These are phyloP conservation scores for Irpex lacteus DNA, from an alignment of 1,284 basidiomycete species.

Conservation along the genomic window DNA sequence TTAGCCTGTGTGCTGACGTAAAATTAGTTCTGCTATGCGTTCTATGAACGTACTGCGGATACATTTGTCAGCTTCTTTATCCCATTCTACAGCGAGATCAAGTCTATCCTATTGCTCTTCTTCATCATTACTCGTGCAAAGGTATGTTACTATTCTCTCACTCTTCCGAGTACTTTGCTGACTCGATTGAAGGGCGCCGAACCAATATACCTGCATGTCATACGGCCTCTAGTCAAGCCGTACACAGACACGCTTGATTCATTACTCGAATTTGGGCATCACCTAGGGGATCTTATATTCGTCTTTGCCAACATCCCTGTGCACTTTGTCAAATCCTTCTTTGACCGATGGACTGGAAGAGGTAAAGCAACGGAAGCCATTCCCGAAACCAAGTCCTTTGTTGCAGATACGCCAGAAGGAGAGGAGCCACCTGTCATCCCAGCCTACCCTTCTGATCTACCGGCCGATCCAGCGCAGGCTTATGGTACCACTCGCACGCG, in stretches of 20 bases:
- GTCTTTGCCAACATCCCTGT: slow-evolving; percentile 54
- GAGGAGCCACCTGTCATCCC: background rate
- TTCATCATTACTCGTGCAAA: slow-evolving; percentile 70
- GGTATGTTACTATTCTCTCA: slow-evolving; percentile 40
- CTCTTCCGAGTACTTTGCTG: slow-evolving; percentile 7
- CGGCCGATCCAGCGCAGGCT: background rate
- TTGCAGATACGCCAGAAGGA: slow-evolving; percentile 13
- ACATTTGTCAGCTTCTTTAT: slow-evolving; percentile 62
- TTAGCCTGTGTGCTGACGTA: slow-evolving; percentile 14
- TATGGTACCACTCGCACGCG: slow-evolving; percentile 15
- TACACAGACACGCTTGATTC: slow-evolving; percentile 62
- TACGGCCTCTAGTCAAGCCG: slow-evolving; percentile 70
- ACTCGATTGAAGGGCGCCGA: slow-evolving; percentile 61
- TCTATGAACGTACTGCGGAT: slow-evolving; percentile 66
- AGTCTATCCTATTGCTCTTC: slow-evolving; percentile 66
- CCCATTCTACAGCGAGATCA: slow-evolving; percentile 79
- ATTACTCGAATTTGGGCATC: slow-evolving; percentile 51
- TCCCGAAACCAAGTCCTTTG: background rate
- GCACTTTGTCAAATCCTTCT: slow-evolving; percentile 39
- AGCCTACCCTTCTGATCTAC: background rate
- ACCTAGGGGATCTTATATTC: slow-evolving; percentile 64
- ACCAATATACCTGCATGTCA: slow-evolving; percentile 70
- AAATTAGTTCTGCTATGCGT: slow-evolving; percentile 55
- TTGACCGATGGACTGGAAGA: slow-evolving; percentile 25
- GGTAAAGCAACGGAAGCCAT: background rate